Evolutionary conservation across 1,284 basidiomycete species (phyloP).

Genomic region (Malassezia psittaci): DNA sequence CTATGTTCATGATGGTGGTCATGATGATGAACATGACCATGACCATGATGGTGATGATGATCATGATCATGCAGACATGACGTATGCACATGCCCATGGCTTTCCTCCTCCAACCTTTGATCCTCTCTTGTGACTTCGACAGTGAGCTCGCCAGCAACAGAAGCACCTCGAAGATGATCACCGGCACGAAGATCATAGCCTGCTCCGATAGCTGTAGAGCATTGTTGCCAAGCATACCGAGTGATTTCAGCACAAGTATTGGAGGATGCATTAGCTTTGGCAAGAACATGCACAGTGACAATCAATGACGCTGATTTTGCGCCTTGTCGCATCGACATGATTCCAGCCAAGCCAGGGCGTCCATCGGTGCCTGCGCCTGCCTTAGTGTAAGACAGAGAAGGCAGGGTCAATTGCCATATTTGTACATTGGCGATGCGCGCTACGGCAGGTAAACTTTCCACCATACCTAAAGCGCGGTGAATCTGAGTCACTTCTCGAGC

Average conservation of each 20-base stretch:
- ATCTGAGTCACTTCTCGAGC: conserved; percentile 23
- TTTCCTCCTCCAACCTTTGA: background rate
- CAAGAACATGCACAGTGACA: conserved; percentile 27
- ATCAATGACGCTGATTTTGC: conserved; percentile 36
- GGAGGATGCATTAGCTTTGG: background rate
- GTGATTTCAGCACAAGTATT: conserved; percentile 29
- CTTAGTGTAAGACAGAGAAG: conserved; percentile 26
- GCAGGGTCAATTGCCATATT: conserved; percentile 43
- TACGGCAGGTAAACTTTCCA: conserved; percentile 38
- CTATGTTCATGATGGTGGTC: conserved; percentile 18
- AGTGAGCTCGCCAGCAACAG: conserved; percentile 39
- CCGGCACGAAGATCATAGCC: conserved; percentile 28
- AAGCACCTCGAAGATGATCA: conserved; percentile 31
- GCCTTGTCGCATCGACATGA: conserved; percentile 19
- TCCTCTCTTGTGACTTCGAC: conserved; percentile 35
- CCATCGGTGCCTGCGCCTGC: conserved; percentile 16
- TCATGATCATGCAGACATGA: too few relatives aligned
- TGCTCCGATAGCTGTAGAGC: conserved; percentile 34
- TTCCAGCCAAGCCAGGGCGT: conserved; percentile 21
- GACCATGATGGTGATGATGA: conserved; percentile 16
- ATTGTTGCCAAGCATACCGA: conserved; percentile 35
- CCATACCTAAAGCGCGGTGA: conserved; percentile 18
- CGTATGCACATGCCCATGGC: background rate
- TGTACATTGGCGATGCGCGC: conserved; percentile 28
- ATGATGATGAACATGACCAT: conserved; percentile 14